These are phyloP conservation scores for Chrysoporthe cubensis DNA, from an alignment of 2,329 filamentous ascomycete species.

Conservation along the genomic window DNA sequence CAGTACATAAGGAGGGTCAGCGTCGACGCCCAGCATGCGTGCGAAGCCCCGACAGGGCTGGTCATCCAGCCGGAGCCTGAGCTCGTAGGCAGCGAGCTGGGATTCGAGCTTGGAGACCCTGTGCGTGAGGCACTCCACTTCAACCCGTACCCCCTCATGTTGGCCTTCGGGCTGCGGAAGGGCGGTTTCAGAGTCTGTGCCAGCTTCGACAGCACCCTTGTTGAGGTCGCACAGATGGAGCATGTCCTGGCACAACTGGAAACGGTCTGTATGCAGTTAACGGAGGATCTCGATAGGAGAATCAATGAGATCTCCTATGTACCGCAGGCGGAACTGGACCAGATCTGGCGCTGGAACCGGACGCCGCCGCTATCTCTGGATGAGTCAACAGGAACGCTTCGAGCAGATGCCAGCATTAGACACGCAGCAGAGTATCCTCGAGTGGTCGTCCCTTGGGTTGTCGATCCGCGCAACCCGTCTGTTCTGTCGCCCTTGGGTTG, in stretches of 20 bases:
- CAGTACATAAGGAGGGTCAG: conserved; percentile 50
- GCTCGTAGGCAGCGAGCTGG: conserved; percentile 27
- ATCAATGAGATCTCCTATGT: conserved; percentile 43
- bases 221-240: conserved; percentile 42
- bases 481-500: conserved; percentile 46
- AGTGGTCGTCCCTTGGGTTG: conserved; percentile 39
- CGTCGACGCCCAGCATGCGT: conserved; percentile 41
- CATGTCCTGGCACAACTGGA: conserved; percentile 42
- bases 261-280: conserved; percentile 32
- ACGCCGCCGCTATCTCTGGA: conserved; percentile 41
- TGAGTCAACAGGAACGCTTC: conserved; percentile 31
- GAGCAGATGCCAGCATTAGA: conserved; percentile 30
- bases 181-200: conserved; percentile 48
- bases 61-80: conserved; percentile 41
- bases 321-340: conserved; percentile 41
- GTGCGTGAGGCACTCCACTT: conserved; percentile 41
- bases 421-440: conserved; percentile 41
- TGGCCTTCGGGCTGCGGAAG: conserved; percentile 48
- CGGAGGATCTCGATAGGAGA: conserved; percentile 33
- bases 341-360: conserved; percentile 49
- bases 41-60: conserved; percentile 36
- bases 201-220: conserved; percentile 46
- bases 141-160: conserved; percentile 54
- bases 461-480: conserved; percentile 37
- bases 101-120: conserved; percentile 28